Evolutionary conservation across 805 yeast genomes (phyloP), one percentile per base, ranked within the genome.

Genomic region (Metschnikowia hibisci): DNA sequence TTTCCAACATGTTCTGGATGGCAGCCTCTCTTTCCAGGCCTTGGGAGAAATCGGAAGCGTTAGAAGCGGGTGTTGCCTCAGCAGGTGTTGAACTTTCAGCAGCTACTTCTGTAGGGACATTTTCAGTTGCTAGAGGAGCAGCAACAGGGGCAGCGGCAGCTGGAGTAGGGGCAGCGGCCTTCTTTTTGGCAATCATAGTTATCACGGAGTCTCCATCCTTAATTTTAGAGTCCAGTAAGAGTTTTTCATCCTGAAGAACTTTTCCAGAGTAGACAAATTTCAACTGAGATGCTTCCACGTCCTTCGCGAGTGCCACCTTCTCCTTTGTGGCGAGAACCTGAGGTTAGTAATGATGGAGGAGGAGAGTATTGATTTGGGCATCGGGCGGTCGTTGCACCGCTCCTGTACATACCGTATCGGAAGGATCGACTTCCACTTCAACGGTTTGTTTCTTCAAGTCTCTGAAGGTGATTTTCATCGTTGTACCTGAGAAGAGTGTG

Each of bases 241-340:
- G 74, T 59, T 87, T 85, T 35, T 78, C 86, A 68, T 93, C 96
- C 57, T 80, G 87, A 39, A 93, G 78, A 34, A 93, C 91, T 60
- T 89, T 89, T 39, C 86, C 96, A 1, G 97, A 88, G 63, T 84
- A 93, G 47, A 93, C 96, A 58, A 93, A 80, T 69, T 90, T 91
- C 61, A 91, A 80, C 58, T 83, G 90, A 2, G 77, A 64, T 2
- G 80, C 76, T 18, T 82, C 91, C 54, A 87, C 82, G 12, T 75
- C 79, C 55, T 86, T 84, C 44, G 75, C 69, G 15, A 71, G 67
- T 1, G 89, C 93, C 40, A 93, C 72, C 54, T 79, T 78, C 55
- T 80, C 82, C 65, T 90, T 91, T 14, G 82, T 82, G n/a, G 80
- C 71, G 11, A 74, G 60, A 27, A 83, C 75, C 82, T 78, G 45